These are phyloP conservation scores for Cornus suecica DNA, from an alignment of 148 eudicot species.

Conservation along the genomic window DNA sequence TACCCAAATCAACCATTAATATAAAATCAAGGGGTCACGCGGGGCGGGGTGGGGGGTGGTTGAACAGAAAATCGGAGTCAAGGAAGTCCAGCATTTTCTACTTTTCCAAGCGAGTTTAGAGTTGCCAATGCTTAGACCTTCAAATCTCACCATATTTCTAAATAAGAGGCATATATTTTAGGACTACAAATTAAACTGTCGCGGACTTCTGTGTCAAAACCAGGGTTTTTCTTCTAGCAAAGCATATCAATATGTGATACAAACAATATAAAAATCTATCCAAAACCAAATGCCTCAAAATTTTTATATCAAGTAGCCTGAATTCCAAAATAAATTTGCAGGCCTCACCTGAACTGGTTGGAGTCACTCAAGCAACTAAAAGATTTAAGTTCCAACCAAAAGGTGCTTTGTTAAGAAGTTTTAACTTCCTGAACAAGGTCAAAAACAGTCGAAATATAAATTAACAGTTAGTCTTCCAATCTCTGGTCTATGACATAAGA, in stretches of 20 bases:
- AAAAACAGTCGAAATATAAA: slow-evolving; percentile 27
- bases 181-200: background rate
- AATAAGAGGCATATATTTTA: background rate
- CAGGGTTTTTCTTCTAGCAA: background rate
- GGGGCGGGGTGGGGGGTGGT: too few relatives aligned
- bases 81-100: background rate
- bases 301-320: background rate
- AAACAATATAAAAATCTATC: background rate
- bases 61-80: background rate
- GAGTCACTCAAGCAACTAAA: slow-evolving; percentile 50
- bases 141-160: background rate
- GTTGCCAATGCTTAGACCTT: background rate
- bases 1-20: too few relatives aligned
- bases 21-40: too few relatives aligned
- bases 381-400: slow-evolving; percentile 47
- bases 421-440: slow-evolving; percentile 44
- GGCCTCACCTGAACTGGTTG: slow-evolving; percentile 52
- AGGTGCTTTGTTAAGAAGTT: slow-evolving; percentile 32
- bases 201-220: background rate
- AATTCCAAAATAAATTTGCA: slow-evolving; percentile 19
- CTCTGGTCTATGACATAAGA: slow-evolving; percentile 14
- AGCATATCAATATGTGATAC: background rate
- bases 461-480: slow-evolving; percentile 28
- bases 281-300: slow-evolving; percentile 2
- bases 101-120: slow-evolving; percentile 1